phyloP scores from a whole-genome alignment of 2,329 filamentous ascomycete genomes.

The Fusarium sp. region DNA sequence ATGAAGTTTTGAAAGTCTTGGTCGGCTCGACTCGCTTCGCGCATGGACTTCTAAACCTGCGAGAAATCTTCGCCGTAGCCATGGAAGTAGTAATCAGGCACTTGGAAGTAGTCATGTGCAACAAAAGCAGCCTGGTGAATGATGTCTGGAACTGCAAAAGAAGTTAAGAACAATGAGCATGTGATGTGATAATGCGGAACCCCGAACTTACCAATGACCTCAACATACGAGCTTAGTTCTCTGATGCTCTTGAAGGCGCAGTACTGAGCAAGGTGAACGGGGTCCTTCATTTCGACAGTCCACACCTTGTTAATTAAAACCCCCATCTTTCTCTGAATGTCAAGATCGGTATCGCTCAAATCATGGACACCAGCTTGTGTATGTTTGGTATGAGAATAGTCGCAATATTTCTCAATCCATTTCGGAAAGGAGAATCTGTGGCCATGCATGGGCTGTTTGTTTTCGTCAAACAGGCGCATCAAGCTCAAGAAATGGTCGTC shows the following conservation, averaged over 20 bases:
- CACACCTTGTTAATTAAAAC: neutral
- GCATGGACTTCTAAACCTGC: neutral
- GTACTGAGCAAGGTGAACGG: neutral
- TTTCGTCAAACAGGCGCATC: neutral
- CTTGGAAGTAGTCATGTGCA: fast-evolving
- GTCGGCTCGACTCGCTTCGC: neutral
- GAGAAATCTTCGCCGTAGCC: fast-evolving
- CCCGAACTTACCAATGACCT: neutral
- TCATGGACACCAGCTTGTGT: neutral
- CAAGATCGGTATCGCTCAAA: neutral
- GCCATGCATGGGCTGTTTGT: fast-evolving
- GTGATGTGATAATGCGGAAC: fast-evolving
- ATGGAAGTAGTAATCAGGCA: fast-evolving
- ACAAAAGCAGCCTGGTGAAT: neutral
- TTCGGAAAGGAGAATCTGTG: fast-evolving
- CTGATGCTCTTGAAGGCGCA: neutral
- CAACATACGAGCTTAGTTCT: neutral
- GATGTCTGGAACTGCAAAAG: neutral
- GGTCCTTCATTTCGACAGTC: neutral
- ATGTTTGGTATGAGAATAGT: neutral
- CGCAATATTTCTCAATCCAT: neutral
- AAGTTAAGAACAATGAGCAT: neutral
- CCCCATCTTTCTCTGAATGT: neutral
- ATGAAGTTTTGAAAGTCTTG: fast-evolving
- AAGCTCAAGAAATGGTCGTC: neutral